A percentile compares a stretch with the other conserved stretches of the same genome.
Evolutionary conservation across 1,139 yeast species (phyloP).

Genomic region (Diutina pseudorugosa): DNA sequence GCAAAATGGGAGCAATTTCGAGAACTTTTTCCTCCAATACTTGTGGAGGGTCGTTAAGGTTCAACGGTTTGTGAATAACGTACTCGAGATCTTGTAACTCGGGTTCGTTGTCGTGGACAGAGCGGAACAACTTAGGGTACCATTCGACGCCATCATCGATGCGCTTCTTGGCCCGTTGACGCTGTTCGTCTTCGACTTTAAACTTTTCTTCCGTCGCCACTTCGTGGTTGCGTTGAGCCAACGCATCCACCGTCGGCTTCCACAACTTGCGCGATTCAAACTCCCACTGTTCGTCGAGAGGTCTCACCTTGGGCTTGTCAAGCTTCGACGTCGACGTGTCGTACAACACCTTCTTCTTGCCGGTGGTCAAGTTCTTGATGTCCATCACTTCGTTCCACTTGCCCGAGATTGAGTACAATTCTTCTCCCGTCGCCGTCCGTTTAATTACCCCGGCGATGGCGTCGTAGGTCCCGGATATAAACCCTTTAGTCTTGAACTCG

Average conservation of each 20-base stretch:
- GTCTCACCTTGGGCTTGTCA: constrained; percentile 58
- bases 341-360: constrained; percentile 40
- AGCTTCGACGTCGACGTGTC: constrained; percentile 49
- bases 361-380: constrained; percentile 42
- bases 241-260: constrained; percentile 70
- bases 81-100: constrained; percentile 39
- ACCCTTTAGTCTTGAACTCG: constrained; percentile 92
- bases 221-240: constrained; percentile 63
- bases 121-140: constrained; percentile 64
- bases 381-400: constrained; percentile 90
- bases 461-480: constrained; percentile 85
- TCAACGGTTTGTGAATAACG: constrained; percentile 44
- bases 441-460: constrained; percentile 70
- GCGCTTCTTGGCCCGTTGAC: constrained; percentile 61
- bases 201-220: constrained; percentile 82
- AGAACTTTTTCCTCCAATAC: constrained; percentile 42
- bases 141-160: constrained; percentile 69
- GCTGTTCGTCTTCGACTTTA: constrained; percentile 74
- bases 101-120: not conserved
- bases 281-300: constrained; percentile 65
- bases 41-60: constrained; percentile 30
- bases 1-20: constrained; percentile 60
- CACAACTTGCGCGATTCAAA: constrained; percentile 77
- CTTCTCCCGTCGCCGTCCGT: constrained; percentile 39
- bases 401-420: constrained; percentile 59